Evolutionary conservation across 2,329 filamentous ascomycete genomes (phyloP).

Genomic region (Ophiostoma ulmi): DNA sequence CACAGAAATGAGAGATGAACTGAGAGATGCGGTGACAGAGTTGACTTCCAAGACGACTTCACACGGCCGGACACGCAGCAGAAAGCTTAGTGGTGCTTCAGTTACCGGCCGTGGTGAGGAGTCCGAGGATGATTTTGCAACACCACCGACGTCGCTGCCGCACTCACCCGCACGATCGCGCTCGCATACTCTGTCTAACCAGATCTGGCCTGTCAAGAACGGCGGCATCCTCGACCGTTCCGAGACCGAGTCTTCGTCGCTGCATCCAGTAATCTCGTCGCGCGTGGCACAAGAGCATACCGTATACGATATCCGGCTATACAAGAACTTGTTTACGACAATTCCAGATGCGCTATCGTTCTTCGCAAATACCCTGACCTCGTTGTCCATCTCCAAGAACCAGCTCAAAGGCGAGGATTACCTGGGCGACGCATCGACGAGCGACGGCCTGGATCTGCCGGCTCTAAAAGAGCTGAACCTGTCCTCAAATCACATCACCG

Average conservation of each 20-base stretch:
- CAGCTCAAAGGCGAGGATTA: constrained; percentile 61
- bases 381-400: constrained; percentile 72
- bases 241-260: constrained; percentile 56
- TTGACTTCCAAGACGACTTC: constrained; percentile 10
- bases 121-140: constrained; percentile 56
- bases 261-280: constrained; percentile 54
- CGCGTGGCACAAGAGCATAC: constrained; percentile 50
- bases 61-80: constrained; percentile 17
- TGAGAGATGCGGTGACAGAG: constrained; percentile 24
- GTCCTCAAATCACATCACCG: constrained; percentile 66
- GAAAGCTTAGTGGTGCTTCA: constrained; percentile 21
- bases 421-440: constrained; percentile 41
- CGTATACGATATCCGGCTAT: constrained; percentile 59
- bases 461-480: constrained; percentile 73
- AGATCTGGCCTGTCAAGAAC: constrained; percentile 49
- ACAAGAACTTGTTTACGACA: constrained; percentile 67
- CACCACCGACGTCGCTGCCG: constrained; percentile 51
- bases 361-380: constrained; percentile 64
- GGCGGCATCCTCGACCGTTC: constrained; percentile 67
- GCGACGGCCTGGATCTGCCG: constrained; percentile 62
- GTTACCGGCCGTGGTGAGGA: constrained; percentile 24
- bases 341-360: constrained; percentile 68
- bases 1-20: constrained; percentile 22
- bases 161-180: constrained; percentile 47
- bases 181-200: constrained; percentile 44